These are phyloP conservation scores for Hypocrella siamensis DNA, from an alignment of 2,329 filamentous ascomycete genomes.

Conservation along the genomic window DNA sequence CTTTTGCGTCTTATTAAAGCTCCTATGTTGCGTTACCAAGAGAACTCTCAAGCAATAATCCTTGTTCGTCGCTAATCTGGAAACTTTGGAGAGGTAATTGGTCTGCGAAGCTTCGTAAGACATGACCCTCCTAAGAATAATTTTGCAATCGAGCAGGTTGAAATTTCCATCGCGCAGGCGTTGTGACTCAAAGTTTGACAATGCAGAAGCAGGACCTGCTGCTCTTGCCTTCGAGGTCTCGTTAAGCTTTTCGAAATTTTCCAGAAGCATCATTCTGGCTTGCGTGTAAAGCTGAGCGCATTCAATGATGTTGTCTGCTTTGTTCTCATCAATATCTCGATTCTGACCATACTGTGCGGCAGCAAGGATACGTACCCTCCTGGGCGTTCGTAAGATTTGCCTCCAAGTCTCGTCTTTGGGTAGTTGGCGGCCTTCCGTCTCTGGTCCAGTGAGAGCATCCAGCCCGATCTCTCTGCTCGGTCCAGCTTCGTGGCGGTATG, in stretches of 20 bases:
- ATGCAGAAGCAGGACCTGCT: not conserved
- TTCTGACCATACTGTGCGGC: not conserved
- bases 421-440: no score
- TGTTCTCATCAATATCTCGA: not conserved
- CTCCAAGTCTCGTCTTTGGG: no score
- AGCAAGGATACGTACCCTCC: not conserved
- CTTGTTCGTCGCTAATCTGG: not conserved
- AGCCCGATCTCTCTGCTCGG: no score
- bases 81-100: not conserved
- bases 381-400: no score
- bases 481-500: no score
- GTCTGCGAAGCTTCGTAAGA: not conserved
- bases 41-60: not conserved
- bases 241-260: not conserved
- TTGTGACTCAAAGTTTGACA: not conserved
- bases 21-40: not conserved
- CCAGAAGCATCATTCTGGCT: not conserved
- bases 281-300: not conserved
- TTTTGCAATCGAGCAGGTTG: not conserved
- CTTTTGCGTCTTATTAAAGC: not conserved
- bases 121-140: not conserved
- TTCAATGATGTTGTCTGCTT: not conserved
- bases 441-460: no score
- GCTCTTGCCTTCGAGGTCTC: not conserved
- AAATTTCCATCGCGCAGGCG: not conserved